phyloP scores from a whole-genome alignment of 2,329 filamentous ascomycete species.

The Peltaster fructicola region DNA sequence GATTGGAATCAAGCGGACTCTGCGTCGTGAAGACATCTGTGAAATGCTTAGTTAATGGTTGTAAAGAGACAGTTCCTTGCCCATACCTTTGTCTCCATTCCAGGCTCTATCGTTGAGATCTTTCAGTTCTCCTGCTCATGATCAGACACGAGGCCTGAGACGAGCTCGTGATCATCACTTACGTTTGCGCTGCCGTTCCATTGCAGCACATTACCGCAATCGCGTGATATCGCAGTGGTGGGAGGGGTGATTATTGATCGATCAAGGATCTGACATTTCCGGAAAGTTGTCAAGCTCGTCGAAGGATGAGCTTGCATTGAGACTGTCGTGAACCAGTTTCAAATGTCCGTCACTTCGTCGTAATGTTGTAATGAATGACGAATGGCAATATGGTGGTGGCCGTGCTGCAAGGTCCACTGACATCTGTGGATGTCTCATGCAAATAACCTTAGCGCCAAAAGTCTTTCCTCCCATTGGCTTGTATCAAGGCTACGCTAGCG shows the following conservation, averaged over 20 bases:
- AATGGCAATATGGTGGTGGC: no score
- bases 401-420: no score
- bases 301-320: constrained; percentile 19
- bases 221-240: constrained; percentile 11
- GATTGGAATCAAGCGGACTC: constrained; percentile 72
- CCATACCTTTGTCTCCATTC: constrained; percentile 67
- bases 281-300: constrained; percentile 14
- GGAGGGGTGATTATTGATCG: constrained; percentile 8
- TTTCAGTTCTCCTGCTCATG: constrained; percentile 61
- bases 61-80: constrained; percentile 6
- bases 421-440: no score
- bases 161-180: constrained; percentile 6
- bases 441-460: no score
- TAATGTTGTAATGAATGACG: no score
- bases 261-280: constrained; percentile 21
- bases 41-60: constrained; percentile 6
- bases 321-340: no score
- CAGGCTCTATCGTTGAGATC: constrained; percentile 74
- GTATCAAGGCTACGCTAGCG: no score
- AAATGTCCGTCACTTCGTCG: no score
- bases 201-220: constrained; percentile 17
- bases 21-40: constrained; percentile 62
- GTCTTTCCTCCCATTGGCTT: no score
- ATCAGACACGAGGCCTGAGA: constrained; percentile 3
- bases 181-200: constrained; percentile 35